These are phyloP conservation scores for Colletotrichum sp. DNA, from an alignment of 2,329 filamentous ascomycete species.

Conservation along the genomic window DNA sequence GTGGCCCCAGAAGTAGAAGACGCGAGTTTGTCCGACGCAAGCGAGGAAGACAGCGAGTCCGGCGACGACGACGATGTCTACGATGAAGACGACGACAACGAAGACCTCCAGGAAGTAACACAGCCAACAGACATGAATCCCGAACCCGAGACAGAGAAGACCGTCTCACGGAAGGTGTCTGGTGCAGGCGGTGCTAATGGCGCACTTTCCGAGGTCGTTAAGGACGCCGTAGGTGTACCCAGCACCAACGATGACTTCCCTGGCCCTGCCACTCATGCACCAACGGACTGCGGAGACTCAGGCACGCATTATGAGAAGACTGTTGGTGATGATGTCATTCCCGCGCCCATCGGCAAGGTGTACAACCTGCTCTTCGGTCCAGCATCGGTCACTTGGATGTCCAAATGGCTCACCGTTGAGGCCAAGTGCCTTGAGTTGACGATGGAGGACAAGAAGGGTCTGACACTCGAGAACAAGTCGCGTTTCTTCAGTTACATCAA, in stretches of 20 bases:
- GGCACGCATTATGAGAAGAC: constrained; percentile 83
- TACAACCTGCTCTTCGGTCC: constrained; percentile 89
- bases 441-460: constrained; percentile 81
- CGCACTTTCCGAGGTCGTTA: constrained; percentile 49
- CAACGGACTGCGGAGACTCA: constrained; percentile 84
- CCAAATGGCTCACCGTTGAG: constrained; percentile 82
- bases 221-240: constrained; percentile 49
- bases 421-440: constrained; percentile 90
- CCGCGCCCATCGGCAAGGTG: constrained; percentile 88
- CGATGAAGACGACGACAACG: constrained; percentile 79
- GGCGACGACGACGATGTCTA: constrained; percentile 74
- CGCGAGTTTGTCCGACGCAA: constrained; percentile 57
- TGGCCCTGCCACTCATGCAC: constrained; percentile 78
- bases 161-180: constrained; percentile 74
- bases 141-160: constrained; percentile 65
- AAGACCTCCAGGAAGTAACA: constrained; percentile 52
- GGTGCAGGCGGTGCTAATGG: constrained; percentile 51
- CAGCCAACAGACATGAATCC: constrained; percentile 43
- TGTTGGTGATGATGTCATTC: constrained; percentile 83
- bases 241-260: constrained; percentile 71
- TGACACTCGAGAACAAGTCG: constrained; percentile 75
- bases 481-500: constrained; percentile 90
- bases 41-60: constrained; percentile 64
- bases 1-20: constrained; percentile 36
- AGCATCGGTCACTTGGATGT: constrained; percentile 79